Evolutionary conservation across 2,329 filamentous ascomycete species (phyloP).

Genomic region (Cordyceps javanica): DNA sequence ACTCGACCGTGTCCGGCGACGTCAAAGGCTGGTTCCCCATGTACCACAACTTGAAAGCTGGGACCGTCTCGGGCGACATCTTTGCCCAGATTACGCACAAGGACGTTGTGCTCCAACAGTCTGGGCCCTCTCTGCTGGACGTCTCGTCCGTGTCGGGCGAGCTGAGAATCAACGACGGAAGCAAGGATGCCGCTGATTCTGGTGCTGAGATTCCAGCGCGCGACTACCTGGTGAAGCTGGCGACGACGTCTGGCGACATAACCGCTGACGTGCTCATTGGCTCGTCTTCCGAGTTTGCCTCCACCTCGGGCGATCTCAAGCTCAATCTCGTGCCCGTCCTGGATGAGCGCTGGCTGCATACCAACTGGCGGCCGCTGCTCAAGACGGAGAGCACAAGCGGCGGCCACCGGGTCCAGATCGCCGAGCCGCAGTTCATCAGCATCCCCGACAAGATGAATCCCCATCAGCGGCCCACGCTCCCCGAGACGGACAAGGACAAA

Average conservation of each 20-base stretch:
- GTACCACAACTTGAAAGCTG: constrained; percentile 41
- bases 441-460: constrained; percentile 15
- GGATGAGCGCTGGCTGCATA: constrained; percentile 19
- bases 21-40: constrained; percentile 46
- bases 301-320: constrained; percentile 35
- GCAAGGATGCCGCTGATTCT: constrained; percentile 23
- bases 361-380: constrained; percentile 24
- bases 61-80: constrained; percentile 39
- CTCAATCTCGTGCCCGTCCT: constrained; percentile 40
- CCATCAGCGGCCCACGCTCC: constrained; percentile 14
- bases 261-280: constrained; percentile 34
- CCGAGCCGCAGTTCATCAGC: constrained; percentile 39
- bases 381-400: constrained; percentile 41
- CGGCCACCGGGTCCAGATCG: constrained; percentile 29
- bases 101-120: constrained; percentile 26
- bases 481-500: constrained; percentile 13
- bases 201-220: constrained; percentile 33
- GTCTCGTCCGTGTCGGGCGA: constrained; percentile 38
- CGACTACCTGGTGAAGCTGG: constrained; percentile 40
- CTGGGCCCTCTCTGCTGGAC: constrained; percentile 34
- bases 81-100: constrained; percentile 35
- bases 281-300: constrained; percentile 27
- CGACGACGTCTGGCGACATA: constrained; percentile 40
- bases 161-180: constrained; percentile 33
- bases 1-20: constrained; percentile 36